Evolutionary conservation across 1,284 basidiomycete species (phyloP), one percentile per base, ranked within the genome.

Genomic region (Ustilago trichophora): DNA sequence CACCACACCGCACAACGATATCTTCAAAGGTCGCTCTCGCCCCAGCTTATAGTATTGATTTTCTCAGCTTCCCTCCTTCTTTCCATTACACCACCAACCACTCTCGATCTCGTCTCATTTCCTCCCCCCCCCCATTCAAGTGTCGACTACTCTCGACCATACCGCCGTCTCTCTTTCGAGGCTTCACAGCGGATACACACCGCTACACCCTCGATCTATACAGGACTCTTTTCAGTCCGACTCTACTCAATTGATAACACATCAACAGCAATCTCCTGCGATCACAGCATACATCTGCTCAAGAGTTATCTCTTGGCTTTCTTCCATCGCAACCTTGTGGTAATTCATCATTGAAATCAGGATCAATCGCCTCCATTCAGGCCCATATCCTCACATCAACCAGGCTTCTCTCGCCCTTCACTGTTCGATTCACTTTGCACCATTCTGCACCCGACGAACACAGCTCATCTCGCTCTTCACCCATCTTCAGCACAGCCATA

Each of bases 111-210:
- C 34, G 6, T 35, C 32, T 22, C 27, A 18, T 36, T 33, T 10
- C 16, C 12, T 16, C 31, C 19, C 7, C 16, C 11, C 4, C 6
- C n/a, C n/a, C n/a, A n/a, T n/a, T n/a, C n/a, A n/a, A 56, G 25
- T 42, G 54, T 56, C 54, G 60, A 64, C 60, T 29, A 52, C 29
- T 49, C 60, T 64, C 49, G 60, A 59, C 55, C 22, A 44, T 16
- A 16, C 16, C 21, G 22, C 22, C 13, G 31, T 35, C 31, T 51
- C 31, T 16, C 32, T 11, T 22, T 31, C 21, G 31, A 44, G 31
- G 21, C 29, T 13, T 22, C 25, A 1, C 32, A 33, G 22, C 18
- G 18, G 21, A 19, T 29, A 25, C 7, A 18, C 32, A 43, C 26
- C 22, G 34, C 18, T 34, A 15, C 10, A 31, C n/a, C 10, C 22